Evolutionary conservation across 2,329 filamentous ascomycete genomes (phyloP), one percentile per base, ranked within the genome.

Genomic region (Epichloe aotearoae): DNA sequence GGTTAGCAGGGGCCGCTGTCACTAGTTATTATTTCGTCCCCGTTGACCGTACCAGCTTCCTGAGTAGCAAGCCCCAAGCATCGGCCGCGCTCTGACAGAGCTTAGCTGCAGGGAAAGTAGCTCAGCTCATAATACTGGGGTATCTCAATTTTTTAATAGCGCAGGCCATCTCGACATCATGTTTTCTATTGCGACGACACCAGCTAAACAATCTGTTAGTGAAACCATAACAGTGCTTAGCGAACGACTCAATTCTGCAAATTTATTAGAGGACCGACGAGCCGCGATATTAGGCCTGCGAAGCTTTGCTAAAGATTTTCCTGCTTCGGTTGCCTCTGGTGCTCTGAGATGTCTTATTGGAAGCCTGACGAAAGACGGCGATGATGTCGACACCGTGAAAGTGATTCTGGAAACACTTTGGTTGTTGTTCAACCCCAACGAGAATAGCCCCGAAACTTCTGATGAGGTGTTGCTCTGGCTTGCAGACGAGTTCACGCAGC

Each of bases 381-480:
- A 95, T 64, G 93, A 98, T 75, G 85, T 95, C 52, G 93, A 98
- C 66, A 98, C 94, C 5, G 85, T 95, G 64, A 95, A 96, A 69
- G 82, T 95, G 52, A 86, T 95, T 54, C 75, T 98, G 56, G 93
- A 98, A 76, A 98, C 94, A 43, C 73, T 98, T 60, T 74, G 97
- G 64, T 91, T 94, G 83, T 82, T 98, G 40, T 97, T 97, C 66
- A 82, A 69, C 55, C 80, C 81, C 40, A 83, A 83, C 58, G 73
- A 77, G 58, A 72, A 74, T 63, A 94, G 88, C 74, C 79, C 88
- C 34, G 91, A 97, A 75, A 88, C 91, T 50, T 95, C 91, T 14
- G 91, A 97, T 57, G 93, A 98, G 68, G 94, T 98, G 59, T 86
- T 86, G 17, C 73, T 97, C 30, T 98, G 93, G 89, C 76, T 98